phyloP scores from a whole-genome alignment of 805 yeast species.

The Jamesozyma lodderae region DNA sequence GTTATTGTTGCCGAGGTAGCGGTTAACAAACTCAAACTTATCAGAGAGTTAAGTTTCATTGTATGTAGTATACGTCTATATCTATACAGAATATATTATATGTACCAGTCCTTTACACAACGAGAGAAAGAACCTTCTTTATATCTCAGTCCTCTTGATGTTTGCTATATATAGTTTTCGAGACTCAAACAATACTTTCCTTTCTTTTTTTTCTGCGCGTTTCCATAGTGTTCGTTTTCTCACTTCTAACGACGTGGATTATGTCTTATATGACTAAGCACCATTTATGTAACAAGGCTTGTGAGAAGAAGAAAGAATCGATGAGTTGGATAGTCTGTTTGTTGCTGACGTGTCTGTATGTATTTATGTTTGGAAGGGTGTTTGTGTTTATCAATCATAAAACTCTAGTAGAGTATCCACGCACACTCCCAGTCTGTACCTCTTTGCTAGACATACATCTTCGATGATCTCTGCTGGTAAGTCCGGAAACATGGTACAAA shows the following conservation, averaged over 20 bases:
- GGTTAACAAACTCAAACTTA: not conserved
- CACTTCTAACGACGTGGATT: too few species aligned
- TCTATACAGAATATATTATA: too few species aligned
- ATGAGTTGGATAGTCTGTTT: too few species aligned
- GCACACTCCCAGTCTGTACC: conserved; percentile 60
- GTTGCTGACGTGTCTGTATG: too few species aligned
- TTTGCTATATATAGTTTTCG: not conserved
- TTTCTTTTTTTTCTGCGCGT: not conserved
- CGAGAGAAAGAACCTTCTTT: too few species aligned
- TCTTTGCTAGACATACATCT: conserved; percentile 60
- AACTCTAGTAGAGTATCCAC: conserved; percentile 43
- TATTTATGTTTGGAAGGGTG: not conserved
- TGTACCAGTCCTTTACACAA: too few species aligned
- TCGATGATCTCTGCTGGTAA: conserved; percentile 59
- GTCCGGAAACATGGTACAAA: conserved; percentile 66
- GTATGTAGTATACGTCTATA: too few species aligned
- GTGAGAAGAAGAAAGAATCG: too few species aligned
- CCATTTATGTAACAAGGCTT: too few species aligned
- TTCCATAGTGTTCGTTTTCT: conserved; percentile 1
- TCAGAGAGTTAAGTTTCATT: not conserved
- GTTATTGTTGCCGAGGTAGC: too few species aligned
- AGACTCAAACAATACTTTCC: not conserved
- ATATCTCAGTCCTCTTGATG: not conserved
- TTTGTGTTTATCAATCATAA: conserved; percentile 9
- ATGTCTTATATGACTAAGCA: too few species aligned